Evolutionary conservation across 768 basidiomycete species (phyloP).

Genomic region (Royoungia palumana): DNA sequence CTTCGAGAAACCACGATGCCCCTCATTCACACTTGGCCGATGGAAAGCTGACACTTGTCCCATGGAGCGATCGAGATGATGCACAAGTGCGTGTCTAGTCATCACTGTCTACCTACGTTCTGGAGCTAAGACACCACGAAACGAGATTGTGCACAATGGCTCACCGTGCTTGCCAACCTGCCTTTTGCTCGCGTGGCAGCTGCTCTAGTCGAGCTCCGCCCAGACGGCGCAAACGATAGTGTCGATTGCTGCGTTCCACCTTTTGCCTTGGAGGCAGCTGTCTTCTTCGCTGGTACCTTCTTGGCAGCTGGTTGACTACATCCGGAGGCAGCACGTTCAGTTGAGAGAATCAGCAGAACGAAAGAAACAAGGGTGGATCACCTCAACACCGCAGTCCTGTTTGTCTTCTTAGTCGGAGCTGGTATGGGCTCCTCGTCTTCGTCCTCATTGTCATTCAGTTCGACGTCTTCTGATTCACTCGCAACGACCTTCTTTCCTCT

Average conservation of each 20-base stretch:
- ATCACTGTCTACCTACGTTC: constrained; percentile 28
- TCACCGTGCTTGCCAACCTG: constrained; percentile 50
- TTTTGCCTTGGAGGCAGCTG: constrained; percentile 35
- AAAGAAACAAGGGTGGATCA: constrained; percentile 28
- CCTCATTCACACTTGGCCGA: too few relatives aligned
- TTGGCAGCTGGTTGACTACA: constrained; percentile 40
- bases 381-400: constrained; percentile 65
- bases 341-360: constrained; percentile 29
- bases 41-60: not conserved
- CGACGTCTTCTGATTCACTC: constrained; percentile 52
- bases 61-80: not conserved
- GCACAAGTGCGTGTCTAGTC: constrained; percentile 11
- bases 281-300: constrained; percentile 53
- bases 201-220: constrained; percentile 53
- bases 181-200: constrained; percentile 68
- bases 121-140: not conserved
- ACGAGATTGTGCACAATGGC: constrained; percentile 11
- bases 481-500: constrained; percentile 53
- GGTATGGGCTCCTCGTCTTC: constrained; percentile 47
- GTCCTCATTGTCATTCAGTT: constrained; percentile 53
- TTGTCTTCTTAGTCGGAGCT: constrained; percentile 52
- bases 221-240: constrained; percentile 60
- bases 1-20: too few relatives aligned
- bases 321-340: not conserved
- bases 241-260: constrained; percentile 39